Base-by-base conservation (phyloP, 257 asterid species). In the Paraleonurus japonicus region DNA sequence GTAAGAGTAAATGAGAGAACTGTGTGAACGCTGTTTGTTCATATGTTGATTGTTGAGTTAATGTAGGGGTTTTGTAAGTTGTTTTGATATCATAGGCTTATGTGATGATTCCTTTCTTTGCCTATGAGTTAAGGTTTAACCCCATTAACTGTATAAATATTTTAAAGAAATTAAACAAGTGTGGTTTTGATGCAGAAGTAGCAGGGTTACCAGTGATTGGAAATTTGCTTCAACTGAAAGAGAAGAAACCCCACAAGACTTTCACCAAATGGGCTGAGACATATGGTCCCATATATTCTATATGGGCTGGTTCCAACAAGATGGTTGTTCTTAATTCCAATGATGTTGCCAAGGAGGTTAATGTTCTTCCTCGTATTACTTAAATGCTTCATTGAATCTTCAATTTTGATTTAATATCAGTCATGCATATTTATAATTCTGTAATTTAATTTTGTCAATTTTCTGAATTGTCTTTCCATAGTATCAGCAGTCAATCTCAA, bases 241-340 rank as follows among this genome's bases (percentile, higher is more conserved):
- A 88, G 84, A 95, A 91, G 86, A 95, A 95, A 28, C 96, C 99
- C 27, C 83, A 88, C 83, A 89, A 81, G 63, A 91, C 98, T 9
- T 95, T 95, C 63, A 70, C 89, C n/a, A 88, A 80, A 55, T 95
- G 96, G 96, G 95, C 95, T 24, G 86, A 92, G 76, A 72, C 64
- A 3, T 85, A 95, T 76, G 98, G 98, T 19, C 97, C 98, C 1
- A 64, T 95, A 2, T 94, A 88, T 65, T 88, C 99, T 1, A 88
- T 91, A 76, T 79, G 69, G 75, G 61, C 96, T n/a, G 98, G 99
- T 20, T 74, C 92, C 27, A 85, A 51, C 63, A 78, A 66, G 2
- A 79, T 95, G 83, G 83, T 89, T 73, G 92, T 95, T 16, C 92
- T 95, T 62, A 95, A 86, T 74, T 33, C 88, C 61, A 81, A 32